These are phyloP conservation scores for Boletus subcaerulescens DNA, from an alignment of 768 basidiomycete species.

Conservation along the genomic window DNA sequence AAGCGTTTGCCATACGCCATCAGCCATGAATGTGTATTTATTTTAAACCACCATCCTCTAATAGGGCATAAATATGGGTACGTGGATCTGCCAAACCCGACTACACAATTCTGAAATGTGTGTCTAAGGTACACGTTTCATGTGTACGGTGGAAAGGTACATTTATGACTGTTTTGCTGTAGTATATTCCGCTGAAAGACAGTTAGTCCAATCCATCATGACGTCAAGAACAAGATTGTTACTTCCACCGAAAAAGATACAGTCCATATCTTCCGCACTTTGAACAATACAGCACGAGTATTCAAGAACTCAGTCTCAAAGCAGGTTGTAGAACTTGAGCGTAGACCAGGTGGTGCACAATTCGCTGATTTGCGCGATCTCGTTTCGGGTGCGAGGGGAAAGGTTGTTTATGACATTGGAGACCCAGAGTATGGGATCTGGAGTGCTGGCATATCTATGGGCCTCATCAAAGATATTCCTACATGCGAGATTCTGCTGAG, in stretches of 20 bases:
- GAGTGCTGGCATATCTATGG: conserved; percentile 63
- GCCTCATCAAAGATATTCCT: conserved; percentile 80
- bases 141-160: conserved; percentile 85
- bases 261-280: conserved; percentile 84
- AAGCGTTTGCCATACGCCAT: conserved; percentile 28
- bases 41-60: neutral
- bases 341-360: conserved; percentile 77
- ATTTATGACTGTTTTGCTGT: conserved; percentile 2
- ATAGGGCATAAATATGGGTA: conserved; percentile 85
- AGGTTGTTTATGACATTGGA: conserved; percentile 75
- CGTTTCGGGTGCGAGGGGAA: conserved; percentile 68
- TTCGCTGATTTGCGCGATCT: conserved; percentile 82
- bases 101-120: no score
- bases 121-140: conserved; percentile 68
- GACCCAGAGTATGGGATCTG: conserved; percentile 89
- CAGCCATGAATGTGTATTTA: neutral
- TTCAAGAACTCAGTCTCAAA: conserved; percentile 80
- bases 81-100: neutral
- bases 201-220: conserved; percentile 80
- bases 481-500: conserved; percentile 70
- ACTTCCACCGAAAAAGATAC: conserved; percentile 80
- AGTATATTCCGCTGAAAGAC: neutral
- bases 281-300: conserved; percentile 81
- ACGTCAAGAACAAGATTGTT: conserved; percentile 89
- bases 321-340: conserved; percentile 85